Evolutionary conservation across 805 yeast species (phyloP).

Genomic region (Lipomyces mesembrius): DNA sequence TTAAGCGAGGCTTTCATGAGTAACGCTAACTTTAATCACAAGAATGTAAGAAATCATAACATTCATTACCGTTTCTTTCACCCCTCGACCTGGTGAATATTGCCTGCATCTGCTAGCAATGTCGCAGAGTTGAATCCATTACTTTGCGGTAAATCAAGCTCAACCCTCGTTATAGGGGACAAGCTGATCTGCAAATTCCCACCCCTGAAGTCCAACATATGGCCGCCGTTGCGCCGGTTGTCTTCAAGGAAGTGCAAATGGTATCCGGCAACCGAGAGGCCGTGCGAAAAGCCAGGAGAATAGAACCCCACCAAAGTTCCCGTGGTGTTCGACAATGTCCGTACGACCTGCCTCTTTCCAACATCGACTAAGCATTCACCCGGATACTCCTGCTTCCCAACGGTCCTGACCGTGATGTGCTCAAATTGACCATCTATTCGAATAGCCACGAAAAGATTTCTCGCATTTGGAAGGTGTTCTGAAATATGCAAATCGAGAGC

Average conservation of each 20-base stretch:
- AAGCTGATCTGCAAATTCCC: background rate
- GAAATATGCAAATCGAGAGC: background rate
- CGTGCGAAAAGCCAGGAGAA: background rate
- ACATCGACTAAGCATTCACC: background rate
- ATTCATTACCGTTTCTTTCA: background rate
- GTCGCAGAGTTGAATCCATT: background rate
- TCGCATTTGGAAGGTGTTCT: background rate
- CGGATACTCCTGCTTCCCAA: background rate
- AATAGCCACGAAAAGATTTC: background rate
- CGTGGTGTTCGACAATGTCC: background rate
- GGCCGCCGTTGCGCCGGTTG: background rate
- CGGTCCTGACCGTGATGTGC: background rate
- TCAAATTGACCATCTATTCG: background rate
- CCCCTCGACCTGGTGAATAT: background rate
- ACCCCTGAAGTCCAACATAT: background rate
- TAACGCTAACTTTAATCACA: background rate
- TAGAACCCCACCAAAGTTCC: background rate
- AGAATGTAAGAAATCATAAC: background rate
- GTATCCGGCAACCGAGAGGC: background rate
- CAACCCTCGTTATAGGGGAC: background rate
- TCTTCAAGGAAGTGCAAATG: background rate
- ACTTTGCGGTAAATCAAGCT: background rate
- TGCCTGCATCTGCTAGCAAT: background rate
- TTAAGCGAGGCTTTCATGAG: background rate
- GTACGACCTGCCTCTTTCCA: background rate